These are phyloP conservation scores for Fusarium veterinarium DNA, from an alignment of 2,329 filamentous ascomycete species.

Conservation along the genomic window DNA sequence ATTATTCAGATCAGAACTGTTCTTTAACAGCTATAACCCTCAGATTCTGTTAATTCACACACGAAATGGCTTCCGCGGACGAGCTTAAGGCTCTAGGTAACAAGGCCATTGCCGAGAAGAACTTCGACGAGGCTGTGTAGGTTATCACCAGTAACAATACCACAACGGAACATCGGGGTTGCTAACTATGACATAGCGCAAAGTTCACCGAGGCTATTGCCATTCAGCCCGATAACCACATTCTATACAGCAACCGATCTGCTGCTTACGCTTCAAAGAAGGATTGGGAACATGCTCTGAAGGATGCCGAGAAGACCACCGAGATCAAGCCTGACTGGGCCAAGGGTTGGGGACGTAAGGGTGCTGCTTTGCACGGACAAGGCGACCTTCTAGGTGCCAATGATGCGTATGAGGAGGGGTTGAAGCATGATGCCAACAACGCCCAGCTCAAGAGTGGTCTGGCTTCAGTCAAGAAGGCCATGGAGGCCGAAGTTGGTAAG, in stretches of 20 bases:
- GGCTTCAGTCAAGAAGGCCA: slow-evolving; percentile 85
- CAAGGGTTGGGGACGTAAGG: slow-evolving; percentile 95
- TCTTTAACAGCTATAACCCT: slow-evolving; percentile 5
- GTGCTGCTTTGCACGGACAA: slow-evolving; percentile 86
- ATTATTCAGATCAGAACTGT: slow-evolving; percentile 9
- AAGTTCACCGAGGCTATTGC: slow-evolving; percentile 96
- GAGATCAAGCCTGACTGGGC: slow-evolving; percentile 98
- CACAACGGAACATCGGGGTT: slow-evolving; percentile 4
- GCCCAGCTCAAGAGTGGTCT: slow-evolving; percentile 92
- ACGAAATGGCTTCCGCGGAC: slow-evolving; percentile 69
- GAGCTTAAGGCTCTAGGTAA: slow-evolving; percentile 98
- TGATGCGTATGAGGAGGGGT: slow-evolving; percentile 93
- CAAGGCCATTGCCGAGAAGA: slow-evolving; percentile 97
- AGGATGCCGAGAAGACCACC: slow-evolving; percentile 93
- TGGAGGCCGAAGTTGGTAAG: slow-evolving; percentile 68
- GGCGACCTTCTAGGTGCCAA: slow-evolving; percentile 87
- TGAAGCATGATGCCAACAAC: slow-evolving; percentile 92
- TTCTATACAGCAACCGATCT: slow-evolving; percentile 97
- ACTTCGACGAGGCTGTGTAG: slow-evolving; percentile 95
- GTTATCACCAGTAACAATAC: slow-evolving; percentile 51
- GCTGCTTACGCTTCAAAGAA: slow-evolving; percentile 88
- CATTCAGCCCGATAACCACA: slow-evolving; percentile 89
- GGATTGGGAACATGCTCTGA: slow-evolving; percentile 84
- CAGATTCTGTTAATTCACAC: slow-evolving; percentile 19
- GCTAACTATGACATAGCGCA: slow-evolving; percentile 66